These are phyloP conservation scores for Rhizophora mangle DNA, from an alignment of 345 rosid species.

Conservation along the genomic window DNA sequence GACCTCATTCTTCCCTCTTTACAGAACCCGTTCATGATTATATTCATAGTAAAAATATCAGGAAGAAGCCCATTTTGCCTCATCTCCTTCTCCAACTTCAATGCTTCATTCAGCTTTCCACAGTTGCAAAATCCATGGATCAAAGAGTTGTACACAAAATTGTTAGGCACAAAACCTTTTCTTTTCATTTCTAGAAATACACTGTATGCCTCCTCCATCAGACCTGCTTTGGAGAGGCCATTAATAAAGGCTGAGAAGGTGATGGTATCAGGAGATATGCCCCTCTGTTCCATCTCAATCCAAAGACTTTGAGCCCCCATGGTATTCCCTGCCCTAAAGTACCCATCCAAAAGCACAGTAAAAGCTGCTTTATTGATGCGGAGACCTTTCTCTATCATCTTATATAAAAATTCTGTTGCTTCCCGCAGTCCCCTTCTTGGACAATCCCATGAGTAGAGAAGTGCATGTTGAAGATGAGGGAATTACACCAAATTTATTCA, in stretches of 20 bases:
- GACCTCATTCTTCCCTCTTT: conserved; percentile 48
- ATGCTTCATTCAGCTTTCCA: conserved; percentile 52
- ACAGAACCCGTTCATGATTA: conserved; percentile 62
- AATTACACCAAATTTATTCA: conserved; percentile 43
- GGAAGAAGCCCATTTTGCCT: conserved; percentile 55
- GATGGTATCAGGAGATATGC: conserved; percentile 55
- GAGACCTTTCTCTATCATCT: conserved; percentile 49
- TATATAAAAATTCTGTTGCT: conserved; percentile 47
- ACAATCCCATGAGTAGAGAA: conserved; percentile 60
- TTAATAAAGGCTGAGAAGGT: conserved; percentile 63
- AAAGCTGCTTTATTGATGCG: conserved; percentile 50
- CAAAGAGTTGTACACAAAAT: conserved; percentile 59
- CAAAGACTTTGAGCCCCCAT: conserved; percentile 54
- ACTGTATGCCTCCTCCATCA: conserved; percentile 55
- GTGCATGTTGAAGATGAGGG: conserved; percentile 66
- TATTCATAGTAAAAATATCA: conserved; percentile 55
- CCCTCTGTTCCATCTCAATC: conserved; percentile 54
- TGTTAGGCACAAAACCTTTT: conserved; percentile 60
- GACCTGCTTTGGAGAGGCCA: conserved; percentile 61
- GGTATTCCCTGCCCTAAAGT: conserved; percentile 46
- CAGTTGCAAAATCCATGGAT: conserved; percentile 55
- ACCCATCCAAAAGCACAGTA: conserved; percentile 67
- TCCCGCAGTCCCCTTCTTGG: conserved; percentile 49
- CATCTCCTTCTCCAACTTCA: conserved; percentile 56
- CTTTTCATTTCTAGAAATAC: conserved; percentile 51